A percentile compares a stretch with the other conserved stretches of the same genome.
Conservation (phyloP, 73 alveolate genomes). For the Paramecium tetraurelia region DNA sequence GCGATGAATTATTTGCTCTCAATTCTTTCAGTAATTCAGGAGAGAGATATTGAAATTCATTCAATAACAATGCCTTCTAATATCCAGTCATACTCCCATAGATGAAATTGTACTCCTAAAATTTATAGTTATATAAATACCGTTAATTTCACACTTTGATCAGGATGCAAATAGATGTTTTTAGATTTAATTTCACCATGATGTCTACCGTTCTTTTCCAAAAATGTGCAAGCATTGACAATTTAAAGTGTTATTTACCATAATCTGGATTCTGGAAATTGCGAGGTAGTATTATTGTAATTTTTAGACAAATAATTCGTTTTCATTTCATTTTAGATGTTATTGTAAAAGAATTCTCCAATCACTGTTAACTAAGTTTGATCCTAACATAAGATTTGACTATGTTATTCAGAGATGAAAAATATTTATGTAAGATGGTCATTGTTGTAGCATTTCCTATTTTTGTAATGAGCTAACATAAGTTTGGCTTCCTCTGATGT, state of each 20-base stretch:
- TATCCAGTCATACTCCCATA: background rate
- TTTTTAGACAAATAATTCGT: background rate
- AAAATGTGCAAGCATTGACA: background rate
- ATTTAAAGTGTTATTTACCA: background rate
- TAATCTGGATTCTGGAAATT: background rate
- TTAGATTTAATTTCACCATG: conserved; percentile 27
- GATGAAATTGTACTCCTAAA: background rate
- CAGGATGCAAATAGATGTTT: background rate
- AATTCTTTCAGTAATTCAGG: conserved; percentile 5
- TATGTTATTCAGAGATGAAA: background rate
- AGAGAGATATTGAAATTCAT: background rate
- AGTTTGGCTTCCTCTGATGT: background rate
- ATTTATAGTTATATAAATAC: background rate
- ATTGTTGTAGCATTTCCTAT: background rate
- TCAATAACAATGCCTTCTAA: background rate
- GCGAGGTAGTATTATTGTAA: background rate
- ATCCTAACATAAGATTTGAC: background rate
- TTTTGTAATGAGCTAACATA: background rate
- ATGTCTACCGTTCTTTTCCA: background rate
- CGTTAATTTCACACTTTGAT: background rate
- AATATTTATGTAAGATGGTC: background rate
- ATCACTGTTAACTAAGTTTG: background rate
- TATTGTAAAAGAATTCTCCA: background rate
- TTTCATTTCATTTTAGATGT: background rate
- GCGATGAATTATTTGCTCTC: background rate